Conservation (phyloP, 805 yeast species). For the Cephaloascus fragrans region DNA sequence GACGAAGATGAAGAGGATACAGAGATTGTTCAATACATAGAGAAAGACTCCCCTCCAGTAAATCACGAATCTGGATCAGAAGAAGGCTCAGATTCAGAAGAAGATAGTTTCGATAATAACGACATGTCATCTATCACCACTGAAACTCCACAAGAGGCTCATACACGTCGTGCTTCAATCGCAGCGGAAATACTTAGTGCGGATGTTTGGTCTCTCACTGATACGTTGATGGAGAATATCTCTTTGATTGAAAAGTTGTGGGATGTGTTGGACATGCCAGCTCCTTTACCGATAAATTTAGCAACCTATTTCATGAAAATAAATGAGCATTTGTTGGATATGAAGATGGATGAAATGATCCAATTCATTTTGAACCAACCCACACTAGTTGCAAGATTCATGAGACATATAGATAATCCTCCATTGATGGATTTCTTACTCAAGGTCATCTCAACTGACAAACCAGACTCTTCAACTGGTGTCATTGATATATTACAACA, state of each 20-base stretch:
- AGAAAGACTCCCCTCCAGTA: slow-evolving; percentile 2
- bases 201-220: not conserved
- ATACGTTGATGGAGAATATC: not conserved
- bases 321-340: slow-evolving; percentile 32
- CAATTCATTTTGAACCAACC: slow-evolving; percentile 33
- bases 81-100: too few species aligned
- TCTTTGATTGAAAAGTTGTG: not conserved
- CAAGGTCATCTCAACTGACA: slow-evolving; percentile 33
- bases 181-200: not conserved
- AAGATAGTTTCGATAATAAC: not conserved
- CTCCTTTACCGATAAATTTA: slow-evolving; percentile 4
- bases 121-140: not conserved
- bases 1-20: slow-evolving; percentile 3
- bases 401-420: slow-evolving; percentile 33
- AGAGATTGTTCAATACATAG: slow-evolving; percentile 3
- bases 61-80: too few species aligned
- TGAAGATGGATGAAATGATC: slow-evolving; percentile 39
- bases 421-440: slow-evolving; percentile 36
- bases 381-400: slow-evolving; percentile 27
- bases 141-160: slow-evolving; percentile 1
- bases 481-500: slow-evolving; percentile 33
- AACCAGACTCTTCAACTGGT: slow-evolving; percentile 36
- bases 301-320: slow-evolving; percentile 33
- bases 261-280: not conserved
- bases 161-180: not conserved